A percentile compares a stretch with the other conserved stretches of the same genome.
phyloP scores from a whole-genome alignment of 2,329 filamentous ascomycete genomes.

The Tolypocladium amazonense region DNA sequence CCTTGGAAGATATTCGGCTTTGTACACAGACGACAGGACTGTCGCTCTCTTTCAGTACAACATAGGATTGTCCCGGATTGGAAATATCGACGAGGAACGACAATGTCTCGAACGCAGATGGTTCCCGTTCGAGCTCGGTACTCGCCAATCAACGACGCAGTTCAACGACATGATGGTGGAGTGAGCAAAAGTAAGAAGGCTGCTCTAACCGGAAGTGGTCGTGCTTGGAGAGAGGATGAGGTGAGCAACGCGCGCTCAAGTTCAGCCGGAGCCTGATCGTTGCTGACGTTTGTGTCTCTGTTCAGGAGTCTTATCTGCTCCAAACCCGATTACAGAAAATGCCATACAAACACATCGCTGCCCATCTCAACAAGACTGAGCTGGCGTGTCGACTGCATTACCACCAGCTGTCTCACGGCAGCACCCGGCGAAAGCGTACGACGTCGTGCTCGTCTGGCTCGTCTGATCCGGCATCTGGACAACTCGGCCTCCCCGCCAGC shows the following conservation, averaged over 20 bases:
- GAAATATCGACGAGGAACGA: neutral
- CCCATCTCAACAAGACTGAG: slow-evolving; percentile 79
- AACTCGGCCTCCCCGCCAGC: slow-evolving; percentile 36
- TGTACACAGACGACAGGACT: neutral
- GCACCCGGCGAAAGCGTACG: slow-evolving; percentile 68
- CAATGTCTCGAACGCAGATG: slow-evolving; percentile 42
- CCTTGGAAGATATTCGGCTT: neutral
- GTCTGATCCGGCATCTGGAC: slow-evolving; percentile 39
- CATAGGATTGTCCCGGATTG: neutral
- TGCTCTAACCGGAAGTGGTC: slow-evolving; percentile 61
- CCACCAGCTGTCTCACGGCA: slow-evolving; percentile 75
- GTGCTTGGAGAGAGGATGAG: slow-evolving; percentile 81
- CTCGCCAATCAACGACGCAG: slow-evolving; percentile 39
- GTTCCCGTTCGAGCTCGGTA: slow-evolving; percentile 33
- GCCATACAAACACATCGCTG: slow-evolving; percentile 84
- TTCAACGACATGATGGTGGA: slow-evolving; percentile 48
- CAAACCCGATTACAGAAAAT: slow-evolving; percentile 80
- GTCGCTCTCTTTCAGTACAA: neutral
- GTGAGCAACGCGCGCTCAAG: slow-evolving; percentile 31
- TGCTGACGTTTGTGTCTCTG: neutral
- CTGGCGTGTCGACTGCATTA: slow-evolving; percentile 80
- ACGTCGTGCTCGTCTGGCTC: slow-evolving; percentile 58
- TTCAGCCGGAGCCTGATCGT: neutral
- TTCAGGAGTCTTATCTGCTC: slow-evolving; percentile 70
- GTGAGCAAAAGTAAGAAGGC: slow-evolving; percentile 57